phyloP scores from a whole-genome alignment of 2,329 filamentous ascomycete species.

The Camillea tinctor region DNA sequence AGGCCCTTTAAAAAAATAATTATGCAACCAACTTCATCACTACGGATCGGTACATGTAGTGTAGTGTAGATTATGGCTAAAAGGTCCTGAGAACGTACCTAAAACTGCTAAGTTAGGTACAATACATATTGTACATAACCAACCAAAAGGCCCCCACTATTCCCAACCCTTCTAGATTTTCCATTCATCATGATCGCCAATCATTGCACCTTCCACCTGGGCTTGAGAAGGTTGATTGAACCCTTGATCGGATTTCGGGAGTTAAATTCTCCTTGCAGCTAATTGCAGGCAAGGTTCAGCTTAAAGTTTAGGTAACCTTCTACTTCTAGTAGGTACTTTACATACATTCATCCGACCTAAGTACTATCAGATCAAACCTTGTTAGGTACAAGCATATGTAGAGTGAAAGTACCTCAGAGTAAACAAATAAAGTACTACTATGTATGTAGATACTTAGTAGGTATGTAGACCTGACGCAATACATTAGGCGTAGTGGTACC shows the following conservation, averaged over 20 bases:
- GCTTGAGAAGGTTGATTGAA: not conserved
- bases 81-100: not conserved
- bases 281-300: not conserved
- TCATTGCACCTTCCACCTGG: no score
- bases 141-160: not conserved
- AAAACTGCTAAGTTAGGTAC: no score
- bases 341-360: no score
- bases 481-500: not conserved
- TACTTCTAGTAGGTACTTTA: no score
- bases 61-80: no score
- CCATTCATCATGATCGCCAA: not conserved
- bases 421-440: no score
- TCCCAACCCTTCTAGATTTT: not conserved
- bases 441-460: not conserved
- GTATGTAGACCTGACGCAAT: not conserved
- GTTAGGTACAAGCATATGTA: not conserved
- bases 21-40: not conserved
- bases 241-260: not conserved
- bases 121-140: no score
- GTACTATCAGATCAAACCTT: no score
- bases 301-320: no score
- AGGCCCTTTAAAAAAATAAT: slow-evolving; percentile 2
- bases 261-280: not conserved
- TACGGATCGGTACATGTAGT: no score
- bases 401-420: no score